Percentiles rank a stretch among this genome's conserved stretches.
Conservation (phyloP, 2,329 filamentous ascomycete species). For the Alternaria triticina region DNA sequence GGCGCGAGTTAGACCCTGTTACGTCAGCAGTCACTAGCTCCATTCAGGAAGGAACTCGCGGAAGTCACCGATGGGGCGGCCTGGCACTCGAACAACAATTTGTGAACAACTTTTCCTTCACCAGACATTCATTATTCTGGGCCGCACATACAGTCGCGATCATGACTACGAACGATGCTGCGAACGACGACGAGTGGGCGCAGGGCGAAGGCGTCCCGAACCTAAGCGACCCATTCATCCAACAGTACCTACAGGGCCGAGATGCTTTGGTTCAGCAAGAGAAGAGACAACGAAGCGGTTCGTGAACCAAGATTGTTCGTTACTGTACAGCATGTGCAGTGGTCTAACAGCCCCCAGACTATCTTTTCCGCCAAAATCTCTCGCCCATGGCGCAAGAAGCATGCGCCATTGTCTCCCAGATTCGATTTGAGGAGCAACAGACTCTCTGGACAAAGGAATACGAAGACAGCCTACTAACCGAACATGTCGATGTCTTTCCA, state of each 20-base stretch:
- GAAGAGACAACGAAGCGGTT: conserved; percentile 80
- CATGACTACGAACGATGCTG: conserved; percentile 30
- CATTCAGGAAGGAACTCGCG: conserved; percentile 28
- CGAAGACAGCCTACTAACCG: conserved; percentile 71
- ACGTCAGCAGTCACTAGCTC: conserved; percentile 29
- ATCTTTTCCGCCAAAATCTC: conserved; percentile 73
- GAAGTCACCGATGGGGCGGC: conserved; percentile 21
- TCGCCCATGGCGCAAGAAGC: conserved; percentile 81
- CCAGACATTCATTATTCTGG: background rate
- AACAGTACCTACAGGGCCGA: conserved; percentile 79
- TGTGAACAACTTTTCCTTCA: background rate
- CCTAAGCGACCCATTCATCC: conserved; percentile 74
- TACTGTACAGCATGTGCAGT: background rate
- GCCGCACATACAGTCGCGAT: background rate
- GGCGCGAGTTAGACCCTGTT: conserved; percentile 9
- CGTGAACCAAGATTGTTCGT: conserved; percentile 30
- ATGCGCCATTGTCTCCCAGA: conserved; percentile 78
- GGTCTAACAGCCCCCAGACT: conserved; percentile 58
- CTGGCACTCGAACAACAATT: background rate
- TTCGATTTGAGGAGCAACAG: conserved; percentile 77
- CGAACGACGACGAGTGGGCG: conserved; percentile 48
- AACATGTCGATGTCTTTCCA: conserved; percentile 73
- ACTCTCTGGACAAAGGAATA: conserved; percentile 78
- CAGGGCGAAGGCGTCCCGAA: conserved; percentile 51
- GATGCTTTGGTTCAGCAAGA: conserved; percentile 80